These are phyloP conservation scores for Phaseolus lunatus DNA, from an alignment of 306 rosid species.

Conservation along the genomic window DNA sequence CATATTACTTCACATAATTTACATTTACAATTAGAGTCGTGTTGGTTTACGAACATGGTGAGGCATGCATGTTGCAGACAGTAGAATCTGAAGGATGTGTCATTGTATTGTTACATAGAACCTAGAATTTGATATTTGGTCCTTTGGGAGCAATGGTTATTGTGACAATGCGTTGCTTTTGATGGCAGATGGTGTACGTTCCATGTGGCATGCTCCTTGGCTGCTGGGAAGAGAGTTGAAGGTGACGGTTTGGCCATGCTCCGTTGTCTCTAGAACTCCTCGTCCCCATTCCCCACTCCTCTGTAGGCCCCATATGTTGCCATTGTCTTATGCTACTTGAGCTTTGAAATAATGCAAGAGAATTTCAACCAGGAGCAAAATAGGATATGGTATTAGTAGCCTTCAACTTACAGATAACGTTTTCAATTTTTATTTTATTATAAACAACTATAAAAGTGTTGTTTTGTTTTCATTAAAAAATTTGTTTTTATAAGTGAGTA, in stretches of 20 bases:
- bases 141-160: constrained; percentile 24
- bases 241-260: constrained; percentile 71
- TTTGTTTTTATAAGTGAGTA: neutral
- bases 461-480: neutral
- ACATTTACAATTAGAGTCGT: neutral
- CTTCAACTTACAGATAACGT: neutral
- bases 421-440: neutral
- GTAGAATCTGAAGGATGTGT: constrained; percentile 30
- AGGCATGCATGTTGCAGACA: constrained; percentile 28
- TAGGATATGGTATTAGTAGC: neutral
- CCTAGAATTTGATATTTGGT: constrained; percentile 38
- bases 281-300: constrained; percentile 59
- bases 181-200: constrained; percentile 55
- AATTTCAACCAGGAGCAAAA: constrained; percentile 4
- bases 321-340: neutral
- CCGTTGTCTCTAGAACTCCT: constrained; percentile 54
- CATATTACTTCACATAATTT: neutral
- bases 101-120: constrained; percentile 27
- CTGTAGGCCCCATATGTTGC: constrained; percentile 48
- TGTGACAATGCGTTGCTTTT: constrained; percentile 35
- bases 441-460: neutral
- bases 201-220: constrained; percentile 55
- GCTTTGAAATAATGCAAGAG: neutral
- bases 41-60: neutral
- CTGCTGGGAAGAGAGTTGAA: constrained; percentile 56